Conservation (phyloP, 2,329 filamentous ascomycete genomes). For the Colletotrichum limetticola region DNA sequence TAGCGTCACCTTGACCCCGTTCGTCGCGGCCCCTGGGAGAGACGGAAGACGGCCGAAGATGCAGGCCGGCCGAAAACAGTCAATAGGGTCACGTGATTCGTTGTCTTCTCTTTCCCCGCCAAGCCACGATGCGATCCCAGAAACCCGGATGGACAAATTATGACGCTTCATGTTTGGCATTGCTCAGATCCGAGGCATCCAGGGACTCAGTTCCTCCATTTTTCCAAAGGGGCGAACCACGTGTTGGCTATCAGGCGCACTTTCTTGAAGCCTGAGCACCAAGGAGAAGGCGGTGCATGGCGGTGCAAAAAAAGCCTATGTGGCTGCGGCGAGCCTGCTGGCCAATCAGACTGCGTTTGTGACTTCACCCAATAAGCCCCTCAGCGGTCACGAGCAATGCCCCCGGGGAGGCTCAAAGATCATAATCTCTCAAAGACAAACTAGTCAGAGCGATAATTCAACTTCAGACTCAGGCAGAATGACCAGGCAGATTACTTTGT, state of each 20-base stretch:
- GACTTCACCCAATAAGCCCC: not conserved
- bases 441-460: not conserved
- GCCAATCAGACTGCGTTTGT: not conserved
- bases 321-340: not conserved
- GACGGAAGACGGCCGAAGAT: not conserved
- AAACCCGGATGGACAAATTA: not conserved
- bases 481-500: not conserved
- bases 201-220: not conserved
- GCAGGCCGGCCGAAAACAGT: not conserved
- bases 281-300: not conserved
- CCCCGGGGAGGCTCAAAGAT: not conserved
- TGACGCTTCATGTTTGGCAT: not conserved
- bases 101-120: not conserved
- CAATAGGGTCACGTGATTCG: not conserved
- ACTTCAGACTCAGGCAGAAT: not conserved
- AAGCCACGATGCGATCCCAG: not conserved
- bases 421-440: not conserved
- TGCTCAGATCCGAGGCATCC: not conserved
- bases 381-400: too few relatives aligned
- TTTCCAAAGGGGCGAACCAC: not conserved
- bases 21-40: not conserved
- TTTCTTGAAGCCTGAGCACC: not conserved
- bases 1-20: not conserved
- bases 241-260: not conserved
- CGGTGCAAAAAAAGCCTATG: not conserved